Conservation (phyloP, 768 basidiomycete species). For the Boletus coccyginus region DNA sequence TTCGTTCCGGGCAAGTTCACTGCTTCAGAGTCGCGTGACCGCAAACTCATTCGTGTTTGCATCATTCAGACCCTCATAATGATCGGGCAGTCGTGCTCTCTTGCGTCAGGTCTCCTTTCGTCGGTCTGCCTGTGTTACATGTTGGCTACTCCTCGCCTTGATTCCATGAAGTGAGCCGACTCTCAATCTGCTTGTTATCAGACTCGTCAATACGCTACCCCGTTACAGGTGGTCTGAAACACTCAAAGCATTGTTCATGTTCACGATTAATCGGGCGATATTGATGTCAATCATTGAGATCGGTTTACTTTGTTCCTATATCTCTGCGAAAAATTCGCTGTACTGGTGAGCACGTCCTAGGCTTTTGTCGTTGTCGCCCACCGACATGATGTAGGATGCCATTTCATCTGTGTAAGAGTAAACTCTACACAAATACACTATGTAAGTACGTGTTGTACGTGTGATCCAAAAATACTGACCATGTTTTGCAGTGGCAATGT, state of each 20-base stretch:
- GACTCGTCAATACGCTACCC: not conserved
- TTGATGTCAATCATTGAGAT: conserved; percentile 18
- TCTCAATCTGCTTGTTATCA: not conserved
- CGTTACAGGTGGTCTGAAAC: conserved; percentile 10
- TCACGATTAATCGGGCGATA: conserved; percentile 18
- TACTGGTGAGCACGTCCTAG: conserved; percentile 13
- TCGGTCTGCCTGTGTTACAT: conserved; percentile 14
- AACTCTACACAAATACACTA: conserved; percentile 22
- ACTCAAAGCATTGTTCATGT: conserved; percentile 14
- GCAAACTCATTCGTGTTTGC: not conserved
- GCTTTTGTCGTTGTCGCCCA: not conserved
- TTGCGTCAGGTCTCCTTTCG: conserved; percentile 14
- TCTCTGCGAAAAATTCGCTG: conserved; percentile 9
- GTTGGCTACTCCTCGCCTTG: conserved; percentile 4
- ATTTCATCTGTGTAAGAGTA: conserved; percentile 24
- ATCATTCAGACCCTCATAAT: conserved; percentile 4
- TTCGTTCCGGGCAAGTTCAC: conserved; percentile 8
- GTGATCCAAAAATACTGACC: not conserved
- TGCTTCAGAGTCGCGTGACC: not conserved
- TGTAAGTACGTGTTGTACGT: conserved; percentile 4
- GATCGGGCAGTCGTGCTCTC: conserved; percentile 13
- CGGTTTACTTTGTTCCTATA: conserved; percentile 15
- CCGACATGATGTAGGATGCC: conserved; percentile 13
- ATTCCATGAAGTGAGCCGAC: conserved; percentile 4
- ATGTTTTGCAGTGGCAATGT: conserved; percentile 15